Evolutionary conservation across 192 early-diverging fungal species (phyloP).

Genomic region (Linnemannia hyalina): DNA sequence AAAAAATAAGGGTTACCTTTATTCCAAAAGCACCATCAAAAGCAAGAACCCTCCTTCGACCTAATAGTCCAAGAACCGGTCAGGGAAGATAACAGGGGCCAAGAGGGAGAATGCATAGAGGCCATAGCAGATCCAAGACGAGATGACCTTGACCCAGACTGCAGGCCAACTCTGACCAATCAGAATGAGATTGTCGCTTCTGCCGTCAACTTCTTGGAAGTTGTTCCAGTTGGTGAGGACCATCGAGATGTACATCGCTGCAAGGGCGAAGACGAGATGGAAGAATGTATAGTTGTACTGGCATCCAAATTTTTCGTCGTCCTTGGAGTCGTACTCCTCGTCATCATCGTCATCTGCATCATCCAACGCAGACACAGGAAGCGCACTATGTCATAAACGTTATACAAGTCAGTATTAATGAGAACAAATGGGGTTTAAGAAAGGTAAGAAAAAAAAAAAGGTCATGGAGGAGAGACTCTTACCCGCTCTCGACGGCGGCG

Average conservation of each 20-base stretch:
- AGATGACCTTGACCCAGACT: conserved; percentile 92
- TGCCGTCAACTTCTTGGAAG: conserved; percentile 9
- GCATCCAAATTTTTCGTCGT: conserved; percentile 85
- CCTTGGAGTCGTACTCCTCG: conserved; percentile 64
- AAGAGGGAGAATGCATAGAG: conserved; percentile 87
- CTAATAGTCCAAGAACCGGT: conserved; percentile 67
- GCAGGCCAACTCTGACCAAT: conserved; percentile 90
- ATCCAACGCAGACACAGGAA: conserved; percentile 78
- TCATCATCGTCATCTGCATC: conserved; percentile 68
- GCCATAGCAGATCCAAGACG: conserved; percentile 76
- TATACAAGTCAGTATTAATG: background rate
- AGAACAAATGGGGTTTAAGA: background rate
- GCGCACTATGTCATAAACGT: conserved; percentile 61
- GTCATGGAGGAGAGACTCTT: background rate
- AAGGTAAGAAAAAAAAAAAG: background rate
- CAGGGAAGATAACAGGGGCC: conserved; percentile 86
- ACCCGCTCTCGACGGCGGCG: conserved; percentile 68
- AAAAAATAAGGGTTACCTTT: too few relatives aligned
- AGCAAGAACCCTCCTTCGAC: too few relatives aligned
- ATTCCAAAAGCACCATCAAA: background rate
- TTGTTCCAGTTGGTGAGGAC: conserved; percentile 86
- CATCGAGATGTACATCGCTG: conserved; percentile 94
- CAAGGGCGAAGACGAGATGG: conserved; percentile 91
- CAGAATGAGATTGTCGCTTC: conserved; percentile 65
- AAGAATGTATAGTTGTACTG: conserved; percentile 92